Base-by-base conservation (phyloP, 108 stramenopile genomes). In the Skeletonema tropicum region DNA sequence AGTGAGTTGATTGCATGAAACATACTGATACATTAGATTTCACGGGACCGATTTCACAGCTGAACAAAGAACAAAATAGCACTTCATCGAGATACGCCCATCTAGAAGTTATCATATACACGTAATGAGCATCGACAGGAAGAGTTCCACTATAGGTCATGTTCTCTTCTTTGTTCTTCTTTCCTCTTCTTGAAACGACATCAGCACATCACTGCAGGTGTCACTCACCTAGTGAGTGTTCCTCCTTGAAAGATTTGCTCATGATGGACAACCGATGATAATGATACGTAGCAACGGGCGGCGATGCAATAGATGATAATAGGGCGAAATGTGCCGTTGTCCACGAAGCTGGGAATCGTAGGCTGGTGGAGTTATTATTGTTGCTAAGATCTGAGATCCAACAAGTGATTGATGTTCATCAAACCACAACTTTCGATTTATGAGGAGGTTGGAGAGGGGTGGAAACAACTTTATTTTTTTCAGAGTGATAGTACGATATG, bases 241-340 rank as follows among this genome's bases (percentile, higher is more conserved):
- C 92, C 80, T 93, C 92, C 77, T 93, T 93, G 85, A 93, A 93
- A 66, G 90, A 85, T 67, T 93, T 93, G 85, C 87, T 91, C 87
- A 89, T 89, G 82, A 68, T 88, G 66, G 21, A 23, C 41, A 66
- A 42, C 2, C n/a, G n/a, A n/a, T 42, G 14, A 15, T 42, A 3
- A 15, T 42, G 14, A 42, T 1, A 15, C 3, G 41, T 42, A 3
- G 41, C 41, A 8, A 14, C 14, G 15, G 41, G 41, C 41, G 14
- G 41, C 41, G 41, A 15, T 42, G 41, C 41, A 42, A 42, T 10
- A 4, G 12, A 14, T n/a, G n/a, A n/a, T 13, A 8, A 14, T 42
- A n/a, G n/a, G 14, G 15, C 0, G 41, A 15, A 42, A 14, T 14
- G 2, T 42, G 2, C 41, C 15, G 13, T 42, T 42, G 13, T 15